phyloP scores from a whole-genome alignment of 106 monocot species.

The Posidonia australis region DNA sequence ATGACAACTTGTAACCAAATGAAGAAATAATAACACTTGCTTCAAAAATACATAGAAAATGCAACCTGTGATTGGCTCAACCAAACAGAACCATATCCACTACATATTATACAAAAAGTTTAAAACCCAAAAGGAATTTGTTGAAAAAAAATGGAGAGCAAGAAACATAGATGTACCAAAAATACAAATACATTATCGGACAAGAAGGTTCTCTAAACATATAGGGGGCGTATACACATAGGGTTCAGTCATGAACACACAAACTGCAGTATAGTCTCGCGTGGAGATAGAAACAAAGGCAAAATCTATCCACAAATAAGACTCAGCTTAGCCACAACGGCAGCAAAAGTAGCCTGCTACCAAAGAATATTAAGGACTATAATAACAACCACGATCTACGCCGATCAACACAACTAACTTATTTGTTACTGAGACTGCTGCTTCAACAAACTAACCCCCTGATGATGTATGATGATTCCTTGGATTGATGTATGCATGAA shows the following conservation, averaged over 20 bases:
- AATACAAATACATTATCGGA: no score
- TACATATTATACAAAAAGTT: no score
- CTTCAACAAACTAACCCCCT: background rate
- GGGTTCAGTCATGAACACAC: background rate
- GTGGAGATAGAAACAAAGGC: background rate
- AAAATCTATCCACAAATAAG: constrained; percentile 8
- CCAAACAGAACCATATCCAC: no score
- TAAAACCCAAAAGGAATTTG: no score
- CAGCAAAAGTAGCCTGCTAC: constrained; percentile 6
- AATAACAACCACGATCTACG: background rate
- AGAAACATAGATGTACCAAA: no score
- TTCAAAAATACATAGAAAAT: no score
- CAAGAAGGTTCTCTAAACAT: no score
- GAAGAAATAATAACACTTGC: no score
- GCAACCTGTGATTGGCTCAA: background rate
- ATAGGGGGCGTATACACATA: background rate
- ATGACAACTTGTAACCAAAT: no score
- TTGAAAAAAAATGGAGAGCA: no score
- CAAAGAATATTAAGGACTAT: background rate
- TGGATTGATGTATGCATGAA: background rate
- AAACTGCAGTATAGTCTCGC: background rate
- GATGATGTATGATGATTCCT: background rate
- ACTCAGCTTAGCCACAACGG: constrained; percentile 8
- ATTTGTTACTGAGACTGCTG: constrained; percentile 5
- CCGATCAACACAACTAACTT: constrained; percentile 7